phyloP scores from a whole-genome alignment of 2,329 filamentous ascomycete genomes.

The Fusarium luffae region DNA sequence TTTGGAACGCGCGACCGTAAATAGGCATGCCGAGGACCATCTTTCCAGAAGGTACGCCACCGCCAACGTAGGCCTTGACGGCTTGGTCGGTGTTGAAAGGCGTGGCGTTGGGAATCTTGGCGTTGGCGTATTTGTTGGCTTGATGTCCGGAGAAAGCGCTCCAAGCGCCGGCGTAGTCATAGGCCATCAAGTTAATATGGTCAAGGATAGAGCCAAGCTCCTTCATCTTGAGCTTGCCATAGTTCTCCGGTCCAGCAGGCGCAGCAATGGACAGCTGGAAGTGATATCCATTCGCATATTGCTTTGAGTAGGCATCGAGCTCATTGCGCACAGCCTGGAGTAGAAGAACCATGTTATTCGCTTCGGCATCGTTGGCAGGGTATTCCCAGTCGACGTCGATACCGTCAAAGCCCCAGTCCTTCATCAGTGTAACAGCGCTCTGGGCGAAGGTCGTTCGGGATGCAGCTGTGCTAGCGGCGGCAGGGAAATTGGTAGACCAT shows the following conservation, averaged over 20 bases:
- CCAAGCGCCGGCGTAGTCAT: conserved; percentile 80
- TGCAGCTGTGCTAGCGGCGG: conserved; percentile 69
- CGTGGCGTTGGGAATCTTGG: conserved; percentile 65
- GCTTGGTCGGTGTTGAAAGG: conserved; percentile 75
- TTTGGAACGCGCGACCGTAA: conserved; percentile 77
- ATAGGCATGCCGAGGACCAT: conserved; percentile 82
- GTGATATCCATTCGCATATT: conserved; percentile 55
- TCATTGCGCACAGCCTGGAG: conserved; percentile 55
- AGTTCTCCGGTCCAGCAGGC: conserved; percentile 61
- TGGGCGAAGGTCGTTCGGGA: conserved; percentile 73
- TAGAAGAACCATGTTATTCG: conserved; percentile 55
- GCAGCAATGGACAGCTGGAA: conserved; percentile 64
- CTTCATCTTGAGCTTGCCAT: conserved; percentile 58
- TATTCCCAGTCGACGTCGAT: conserved; percentile 57
- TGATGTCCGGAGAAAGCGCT: conserved; percentile 71
- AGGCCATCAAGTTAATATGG: conserved; percentile 74
- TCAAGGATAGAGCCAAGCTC: conserved; percentile 62
- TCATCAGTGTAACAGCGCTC: conserved; percentile 74
- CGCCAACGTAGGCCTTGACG: conserved; percentile 70
- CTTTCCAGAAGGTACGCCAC: conserved; percentile 71
- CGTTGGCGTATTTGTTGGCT: conserved; percentile 73
- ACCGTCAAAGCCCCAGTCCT: conserved; percentile 72
- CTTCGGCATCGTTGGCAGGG: conserved; percentile 50
- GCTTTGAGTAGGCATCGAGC: conserved; percentile 58
- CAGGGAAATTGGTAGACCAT: conserved; percentile 78